phyloP scores from a whole-genome alignment of 805 yeast species.

The Yarrowia deformans region DNA sequence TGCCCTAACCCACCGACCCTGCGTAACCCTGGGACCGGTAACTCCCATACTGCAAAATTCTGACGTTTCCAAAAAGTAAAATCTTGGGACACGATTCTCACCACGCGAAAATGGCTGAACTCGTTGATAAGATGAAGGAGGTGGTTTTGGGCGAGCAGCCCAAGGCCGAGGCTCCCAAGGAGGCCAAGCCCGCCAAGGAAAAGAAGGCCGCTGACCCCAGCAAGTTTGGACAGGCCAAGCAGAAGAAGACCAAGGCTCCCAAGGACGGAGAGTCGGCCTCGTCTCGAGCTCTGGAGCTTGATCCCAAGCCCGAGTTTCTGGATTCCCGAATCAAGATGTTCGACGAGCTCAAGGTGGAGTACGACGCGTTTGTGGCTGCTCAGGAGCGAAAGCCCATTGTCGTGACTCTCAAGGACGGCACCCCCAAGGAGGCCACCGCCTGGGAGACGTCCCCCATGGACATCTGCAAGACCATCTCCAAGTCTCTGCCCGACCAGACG shows the following conservation, averaged over 20 bases:
- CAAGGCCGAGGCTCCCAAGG: conserved; percentile 1
- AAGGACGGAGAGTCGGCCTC: conserved; percentile 33
- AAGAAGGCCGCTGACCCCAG: conserved; percentile 30
- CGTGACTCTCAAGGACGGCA: conserved; percentile 87
- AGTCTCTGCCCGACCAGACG: conserved; percentile 85
- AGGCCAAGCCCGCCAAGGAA: conserved; percentile 31
- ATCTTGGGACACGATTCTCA: background rate
- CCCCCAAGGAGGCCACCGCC: conserved; percentile 75
- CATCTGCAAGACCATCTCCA: conserved; percentile 83
- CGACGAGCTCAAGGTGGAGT: conserved; percentile 77
- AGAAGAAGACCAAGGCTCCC: conserved; percentile 38
- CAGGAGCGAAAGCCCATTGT: conserved; percentile 69
- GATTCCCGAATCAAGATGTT: conserved; percentile 80
- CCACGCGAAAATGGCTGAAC: conserved; percentile 26
- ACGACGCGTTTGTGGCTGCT: conserved; percentile 73
- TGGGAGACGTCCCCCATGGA: conserved; percentile 92
- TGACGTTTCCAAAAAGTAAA: conserved; percentile 24
- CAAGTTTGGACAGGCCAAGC: conserved; percentile 33
- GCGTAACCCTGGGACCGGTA: background rate
- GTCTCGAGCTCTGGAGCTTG: conserved; percentile 46
- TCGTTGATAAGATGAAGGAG: conserved; percentile 37
- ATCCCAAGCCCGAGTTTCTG: conserved; percentile 85
- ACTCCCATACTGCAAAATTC: conserved; percentile 14
- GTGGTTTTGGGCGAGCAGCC: conserved; percentile 31
- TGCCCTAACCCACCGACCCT: background rate